phyloP scores from a whole-genome alignment of 169 alveolate species.

The Eimeria brunetti region DNA sequence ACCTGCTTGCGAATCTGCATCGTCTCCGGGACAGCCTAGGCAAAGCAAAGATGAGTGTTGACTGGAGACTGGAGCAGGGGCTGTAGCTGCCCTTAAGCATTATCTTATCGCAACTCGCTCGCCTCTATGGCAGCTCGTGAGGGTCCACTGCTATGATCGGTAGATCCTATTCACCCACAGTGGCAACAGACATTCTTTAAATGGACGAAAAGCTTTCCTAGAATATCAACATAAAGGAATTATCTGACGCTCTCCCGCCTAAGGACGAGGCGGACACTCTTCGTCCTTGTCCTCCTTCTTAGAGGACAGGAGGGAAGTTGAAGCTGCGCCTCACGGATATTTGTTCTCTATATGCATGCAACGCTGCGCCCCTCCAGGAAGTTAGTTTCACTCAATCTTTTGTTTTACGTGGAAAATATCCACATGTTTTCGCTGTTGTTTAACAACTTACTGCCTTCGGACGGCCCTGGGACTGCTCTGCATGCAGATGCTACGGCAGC shows the following conservation, averaged over 20 bases:
- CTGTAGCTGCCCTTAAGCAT: background rate
- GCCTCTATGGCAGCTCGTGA: background rate
- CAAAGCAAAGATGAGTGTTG: too few species aligned
- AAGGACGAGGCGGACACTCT: background rate
- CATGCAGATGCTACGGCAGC: constrained; percentile 1
- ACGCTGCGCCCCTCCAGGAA: background rate
- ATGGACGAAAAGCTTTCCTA: background rate
- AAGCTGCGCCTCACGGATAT: background rate
- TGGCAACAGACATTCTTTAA: background rate
- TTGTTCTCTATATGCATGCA: background rate
- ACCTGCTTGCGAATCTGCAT: background rate
- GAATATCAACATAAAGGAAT: background rate
- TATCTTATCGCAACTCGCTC: background rate
- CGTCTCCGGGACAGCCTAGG: background rate
- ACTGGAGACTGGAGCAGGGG: too few species aligned
- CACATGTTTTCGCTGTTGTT: background rate
- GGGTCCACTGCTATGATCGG: background rate
- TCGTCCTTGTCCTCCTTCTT: background rate
- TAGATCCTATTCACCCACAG: background rate
- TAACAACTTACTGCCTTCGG: background rate
- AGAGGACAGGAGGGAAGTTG: too few species aligned
- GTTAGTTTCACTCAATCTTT: background rate
- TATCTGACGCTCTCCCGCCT: background rate
- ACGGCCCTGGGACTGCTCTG: background rate
- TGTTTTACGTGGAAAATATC: background rate